Evolutionary conservation across 331 rosid genomes (phyloP).

Genomic region (Quercus phellos): DNA sequence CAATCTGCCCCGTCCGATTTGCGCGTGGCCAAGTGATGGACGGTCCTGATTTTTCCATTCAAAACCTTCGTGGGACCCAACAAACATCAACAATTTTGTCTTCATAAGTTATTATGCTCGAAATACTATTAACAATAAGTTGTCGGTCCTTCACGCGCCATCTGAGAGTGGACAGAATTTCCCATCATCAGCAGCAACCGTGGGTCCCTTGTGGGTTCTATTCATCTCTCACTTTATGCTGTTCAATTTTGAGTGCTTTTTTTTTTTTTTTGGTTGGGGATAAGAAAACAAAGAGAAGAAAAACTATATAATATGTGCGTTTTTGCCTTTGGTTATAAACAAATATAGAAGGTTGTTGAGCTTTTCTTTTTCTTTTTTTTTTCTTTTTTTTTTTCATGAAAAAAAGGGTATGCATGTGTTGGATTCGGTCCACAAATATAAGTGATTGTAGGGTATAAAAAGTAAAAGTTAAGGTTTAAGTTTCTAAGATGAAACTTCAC

Average conservation of each 20-base stretch:
- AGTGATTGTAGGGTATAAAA: fast-evolving
- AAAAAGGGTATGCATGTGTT: too few species aligned
- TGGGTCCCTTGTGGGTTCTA: conserved; percentile 8
- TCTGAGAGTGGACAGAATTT: conserved; percentile 15
- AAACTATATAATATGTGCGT: too few species aligned
- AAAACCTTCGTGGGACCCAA: conserved; percentile 23
- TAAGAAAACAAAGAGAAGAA: too few species aligned
- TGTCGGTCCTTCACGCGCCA: conserved; percentile 22
- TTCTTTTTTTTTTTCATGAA: too few species aligned
- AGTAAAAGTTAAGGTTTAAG: fast-evolving
- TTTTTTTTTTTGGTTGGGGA: too few species aligned
- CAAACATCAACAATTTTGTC: conserved; percentile 33
- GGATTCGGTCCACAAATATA: fast-evolving
- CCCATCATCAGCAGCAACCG: conserved; percentile 5
- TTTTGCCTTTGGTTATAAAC: too few species aligned
- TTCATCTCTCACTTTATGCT: background rate
- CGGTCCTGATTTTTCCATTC: background rate
- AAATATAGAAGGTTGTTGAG: too few species aligned
- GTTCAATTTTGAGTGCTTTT: background rate
- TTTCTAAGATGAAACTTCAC: fast-evolving
- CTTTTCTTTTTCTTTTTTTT: too few species aligned
- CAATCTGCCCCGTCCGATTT: conserved; percentile 22
- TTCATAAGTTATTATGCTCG: background rate
- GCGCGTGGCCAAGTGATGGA: conserved; percentile 1
- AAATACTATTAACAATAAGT: background rate